Conservation (phyloP, 805 yeast species). For the Starmerella sp. region DNA sequence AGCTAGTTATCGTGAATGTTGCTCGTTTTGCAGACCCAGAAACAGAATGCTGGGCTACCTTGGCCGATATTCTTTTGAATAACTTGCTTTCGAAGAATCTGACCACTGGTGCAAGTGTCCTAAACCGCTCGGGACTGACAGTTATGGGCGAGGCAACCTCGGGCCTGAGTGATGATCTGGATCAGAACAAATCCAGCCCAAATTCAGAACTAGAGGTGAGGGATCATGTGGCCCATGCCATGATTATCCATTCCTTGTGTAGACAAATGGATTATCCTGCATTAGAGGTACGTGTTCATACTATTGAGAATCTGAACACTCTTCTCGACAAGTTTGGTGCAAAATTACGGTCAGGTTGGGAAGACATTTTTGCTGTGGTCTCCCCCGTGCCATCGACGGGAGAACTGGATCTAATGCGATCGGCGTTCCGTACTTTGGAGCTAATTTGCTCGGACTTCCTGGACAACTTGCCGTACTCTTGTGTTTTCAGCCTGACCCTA, state of each 20-base stretch:
- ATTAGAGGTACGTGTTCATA: slow-evolving; percentile 52
- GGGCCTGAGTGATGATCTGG: not conserved
- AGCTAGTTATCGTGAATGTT: slow-evolving; percentile 42
- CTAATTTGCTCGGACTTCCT: slow-evolving; percentile 78
- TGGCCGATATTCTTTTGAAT: slow-evolving; percentile 38
- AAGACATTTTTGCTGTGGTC: slow-evolving; percentile 48
- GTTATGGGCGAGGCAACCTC: slow-evolving; percentile 21
- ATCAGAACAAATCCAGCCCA: not conserved
- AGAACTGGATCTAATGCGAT: slow-evolving; percentile 38
- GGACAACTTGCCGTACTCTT: slow-evolving; percentile 54
- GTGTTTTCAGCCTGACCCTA: slow-evolving; percentile 54
- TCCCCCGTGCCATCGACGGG: slow-evolving; percentile 25
- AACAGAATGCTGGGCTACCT: slow-evolving; percentile 37
- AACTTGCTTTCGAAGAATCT: slow-evolving; percentile 29
- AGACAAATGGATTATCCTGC: slow-evolving; percentile 40
- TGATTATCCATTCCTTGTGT: slow-evolving; percentile 41
- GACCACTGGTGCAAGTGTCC: slow-evolving; percentile 34
- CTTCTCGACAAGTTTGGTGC: slow-evolving; percentile 72
- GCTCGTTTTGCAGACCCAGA: slow-evolving; percentile 32
- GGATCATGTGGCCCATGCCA: slow-evolving; percentile 16
- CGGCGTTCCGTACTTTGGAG: slow-evolving; percentile 73
- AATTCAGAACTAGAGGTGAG: not conserved
- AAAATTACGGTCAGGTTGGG: slow-evolving; percentile 57
- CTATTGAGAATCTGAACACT: slow-evolving; percentile 53
- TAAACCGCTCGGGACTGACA: slow-evolving; percentile 38